Conservation (phyloP, 495 filamentous ascomycete genomes). For the Aspergillus haitiensis region DNA sequence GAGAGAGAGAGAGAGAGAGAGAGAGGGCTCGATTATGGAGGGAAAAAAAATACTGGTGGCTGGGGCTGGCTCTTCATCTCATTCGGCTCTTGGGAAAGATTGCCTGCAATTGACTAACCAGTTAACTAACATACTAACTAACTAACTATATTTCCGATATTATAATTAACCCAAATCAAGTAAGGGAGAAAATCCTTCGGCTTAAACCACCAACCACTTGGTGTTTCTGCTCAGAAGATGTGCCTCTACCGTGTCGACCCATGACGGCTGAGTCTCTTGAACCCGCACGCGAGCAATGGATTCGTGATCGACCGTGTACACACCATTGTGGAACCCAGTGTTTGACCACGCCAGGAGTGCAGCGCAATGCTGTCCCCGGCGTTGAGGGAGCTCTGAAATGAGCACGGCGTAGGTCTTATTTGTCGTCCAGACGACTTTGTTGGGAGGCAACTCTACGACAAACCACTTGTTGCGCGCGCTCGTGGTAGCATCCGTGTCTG, state of each 20-base stretch:
- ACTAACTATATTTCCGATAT: too few species aligned
- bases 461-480: slow-evolving; percentile 5
- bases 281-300: slow-evolving; percentile 8
- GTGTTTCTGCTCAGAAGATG: not conserved
- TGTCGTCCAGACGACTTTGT: slow-evolving; percentile 6
- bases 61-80: too few species aligned
- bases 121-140: too few species aligned
- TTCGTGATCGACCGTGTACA: slow-evolving; percentile 5
- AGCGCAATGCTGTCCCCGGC: not conserved
- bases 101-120: too few species aligned
- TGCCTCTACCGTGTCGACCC: not conserved
- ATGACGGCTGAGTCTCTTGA: not conserved
- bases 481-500: not conserved
- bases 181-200: not conserved
- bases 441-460: slow-evolving; percentile 9
- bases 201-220: slow-evolving; percentile 1
- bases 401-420: slow-evolving; percentile 9
- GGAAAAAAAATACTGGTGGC: too few species aligned
- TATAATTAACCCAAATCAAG: too few species aligned
- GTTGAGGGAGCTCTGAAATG: not conserved
- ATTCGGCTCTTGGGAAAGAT: too few species aligned
- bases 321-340: not conserved
- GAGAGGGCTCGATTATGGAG: too few species aligned
- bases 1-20: too few species aligned
- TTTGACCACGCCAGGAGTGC: slow-evolving; percentile 4